Evolutionary conservation across 1,284 basidiomycete species (phyloP), one percentile per base, ranked within the genome.

Genomic region (Phlebopus sp.): DNA sequence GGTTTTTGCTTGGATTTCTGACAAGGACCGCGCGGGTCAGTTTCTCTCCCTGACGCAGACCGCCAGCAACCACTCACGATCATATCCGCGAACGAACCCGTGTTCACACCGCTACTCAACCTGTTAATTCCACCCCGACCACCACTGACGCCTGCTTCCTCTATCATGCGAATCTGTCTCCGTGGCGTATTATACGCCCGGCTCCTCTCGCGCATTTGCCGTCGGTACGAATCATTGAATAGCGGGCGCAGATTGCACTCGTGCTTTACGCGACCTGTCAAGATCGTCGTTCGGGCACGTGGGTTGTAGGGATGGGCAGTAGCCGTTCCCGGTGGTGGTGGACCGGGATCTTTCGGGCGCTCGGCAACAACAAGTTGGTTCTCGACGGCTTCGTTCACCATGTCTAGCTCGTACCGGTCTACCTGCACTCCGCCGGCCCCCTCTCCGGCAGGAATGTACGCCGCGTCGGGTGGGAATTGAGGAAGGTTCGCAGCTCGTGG

Each of bases 281-380:
- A 6, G 21, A 23, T 23, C 4, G 21, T 23, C 4, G 21, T 23
- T 23, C 21, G 21, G 21, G 21, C 21, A 4, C 21, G 21, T 23
- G 21, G 21, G 21, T 23, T 23, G 32, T 29, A 37, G 8, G 34
- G 7, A 13, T 37, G 14, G 75, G 60, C 50, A 2, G 59, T 50
- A 47, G 79, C 81, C 59, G 62, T 79, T 6, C 59, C 58, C 4
- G 23, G 57, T 51, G 14, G 58, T 59, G 39, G 70, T 13, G 79
- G 70, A 5, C 76, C 74, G 2, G 78, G 64, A 50, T 83, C 80
- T 57, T 86, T 88, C 18, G 83, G 83, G 36, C 82, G 77, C 64
- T 89, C 86, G 0, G 86, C 85, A 32, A 90, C 75, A 37, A 89
- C 86, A 49, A 87, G 74, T 62, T 89, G 86, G 66, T 89, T 89